phyloP scores from a whole-genome alignment of 2,329 filamentous ascomycete genomes.

The Colletotrichum gigasporum region DNA sequence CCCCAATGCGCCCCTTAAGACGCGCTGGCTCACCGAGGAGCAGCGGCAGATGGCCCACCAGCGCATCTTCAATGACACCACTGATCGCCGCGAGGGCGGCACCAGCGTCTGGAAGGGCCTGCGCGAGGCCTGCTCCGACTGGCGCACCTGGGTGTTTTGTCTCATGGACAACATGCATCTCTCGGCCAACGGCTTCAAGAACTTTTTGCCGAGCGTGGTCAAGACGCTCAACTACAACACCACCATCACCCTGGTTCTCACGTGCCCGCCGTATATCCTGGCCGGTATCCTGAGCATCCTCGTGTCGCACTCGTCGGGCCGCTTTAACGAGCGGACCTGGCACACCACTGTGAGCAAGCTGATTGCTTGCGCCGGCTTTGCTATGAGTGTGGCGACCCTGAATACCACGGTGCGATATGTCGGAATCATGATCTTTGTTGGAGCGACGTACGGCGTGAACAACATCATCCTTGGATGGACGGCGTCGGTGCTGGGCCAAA shows the following conservation, averaged over 20 bases:
- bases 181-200: slow-evolving; percentile 56
- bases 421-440: slow-evolving; percentile 49
- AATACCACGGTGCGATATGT: slow-evolving; percentile 14
- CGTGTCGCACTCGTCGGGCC: slow-evolving; percentile 51
- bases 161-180: slow-evolving; percentile 61
- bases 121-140: slow-evolving; percentile 53
- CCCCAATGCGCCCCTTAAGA: slow-evolving; percentile 48
- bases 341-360: slow-evolving; percentile 54
- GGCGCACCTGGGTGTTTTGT: slow-evolving; percentile 57
- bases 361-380: slow-evolving; percentile 44
- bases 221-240: slow-evolving; percentile 51
- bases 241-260: slow-evolving; percentile 56
- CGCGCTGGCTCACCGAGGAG: slow-evolving; percentile 48
- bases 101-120: slow-evolving; percentile 53
- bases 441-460: slow-evolving; percentile 49
- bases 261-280: slow-evolving; percentile 53
- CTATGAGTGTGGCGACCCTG: slow-evolving; percentile 36
- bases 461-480: slow-evolving; percentile 55
- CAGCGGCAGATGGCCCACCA: slow-evolving; percentile 49
- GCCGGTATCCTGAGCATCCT: slow-evolving; percentile 51
- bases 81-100: slow-evolving; percentile 45
- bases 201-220: slow-evolving; percentile 45
- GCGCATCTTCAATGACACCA: slow-evolving; percentile 38
- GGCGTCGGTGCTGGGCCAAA: slow-evolving; percentile 50
- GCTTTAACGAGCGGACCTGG: slow-evolving; percentile 57